Percentiles rank a stretch among this genome's conserved stretches.
phyloP scores from a whole-genome alignment of 2,329 filamentous ascomycete genomes.

The Aspergillus flavus region DNA sequence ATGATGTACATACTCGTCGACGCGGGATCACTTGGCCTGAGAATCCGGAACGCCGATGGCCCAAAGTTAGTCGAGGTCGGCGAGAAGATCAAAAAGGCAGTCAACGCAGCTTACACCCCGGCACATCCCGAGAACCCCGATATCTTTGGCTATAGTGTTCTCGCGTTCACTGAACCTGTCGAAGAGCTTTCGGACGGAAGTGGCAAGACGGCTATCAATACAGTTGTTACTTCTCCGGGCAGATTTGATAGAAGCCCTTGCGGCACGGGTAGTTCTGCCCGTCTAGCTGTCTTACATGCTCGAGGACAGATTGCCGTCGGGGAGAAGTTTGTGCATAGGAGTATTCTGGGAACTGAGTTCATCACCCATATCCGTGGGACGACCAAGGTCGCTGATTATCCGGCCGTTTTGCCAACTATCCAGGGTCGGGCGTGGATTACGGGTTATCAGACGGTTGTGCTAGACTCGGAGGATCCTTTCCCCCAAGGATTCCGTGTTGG shows the following conservation, averaged over 20 bases:
- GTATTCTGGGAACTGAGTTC: not conserved
- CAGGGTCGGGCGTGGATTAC: not conserved
- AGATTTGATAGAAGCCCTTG: not conserved
- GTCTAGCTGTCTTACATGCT: not conserved
- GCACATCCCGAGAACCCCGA: not conserved
- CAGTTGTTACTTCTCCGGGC: not conserved
- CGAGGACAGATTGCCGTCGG: not conserved
- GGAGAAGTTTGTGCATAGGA: not conserved
- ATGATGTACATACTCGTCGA: not conserved
- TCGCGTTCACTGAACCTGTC: not conserved
- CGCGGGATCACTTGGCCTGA: not conserved
- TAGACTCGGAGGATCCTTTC: not conserved
- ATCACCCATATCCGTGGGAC: not conserved
- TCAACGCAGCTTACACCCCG: not conserved
- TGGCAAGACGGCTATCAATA: not conserved
- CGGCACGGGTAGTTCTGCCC: not conserved
- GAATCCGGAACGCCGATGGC: not conserved
- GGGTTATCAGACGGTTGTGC: not conserved
- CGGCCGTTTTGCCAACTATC: not conserved
- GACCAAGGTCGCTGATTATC: not conserved
- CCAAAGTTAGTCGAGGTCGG: not conserved
- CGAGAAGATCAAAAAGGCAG: not conserved
- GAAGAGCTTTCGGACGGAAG: not conserved
- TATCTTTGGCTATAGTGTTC: not conserved
- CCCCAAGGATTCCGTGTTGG: not conserved